phyloP scores from a whole-genome alignment of 768 basidiomycete genomes.

The Amanita fuliginea region DNA sequence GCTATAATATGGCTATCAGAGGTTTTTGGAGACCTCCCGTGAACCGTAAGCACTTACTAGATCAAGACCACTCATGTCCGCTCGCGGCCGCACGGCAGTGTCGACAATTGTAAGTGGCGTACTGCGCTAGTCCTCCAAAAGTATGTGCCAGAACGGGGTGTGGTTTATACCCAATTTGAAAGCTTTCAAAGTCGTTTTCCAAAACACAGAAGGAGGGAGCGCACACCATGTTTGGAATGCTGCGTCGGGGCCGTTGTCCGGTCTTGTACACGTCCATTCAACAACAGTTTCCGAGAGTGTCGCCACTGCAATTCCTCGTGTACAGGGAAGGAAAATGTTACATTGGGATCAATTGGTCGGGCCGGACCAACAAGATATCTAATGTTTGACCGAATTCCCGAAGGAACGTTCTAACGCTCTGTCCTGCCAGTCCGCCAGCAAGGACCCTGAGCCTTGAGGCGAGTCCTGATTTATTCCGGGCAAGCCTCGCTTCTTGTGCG shows the following conservation, averaged over 20 bases:
- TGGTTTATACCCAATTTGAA: background rate
- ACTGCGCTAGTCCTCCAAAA: background rate
- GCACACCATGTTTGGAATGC: background rate
- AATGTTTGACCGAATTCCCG: background rate
- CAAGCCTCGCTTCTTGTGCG: background rate
- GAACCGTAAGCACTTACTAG: background rate
- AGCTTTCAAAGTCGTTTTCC: background rate
- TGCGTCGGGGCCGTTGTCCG: background rate
- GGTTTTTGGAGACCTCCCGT: background rate
- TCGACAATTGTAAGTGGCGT: background rate
- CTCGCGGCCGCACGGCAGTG: background rate
- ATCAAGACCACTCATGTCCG: background rate
- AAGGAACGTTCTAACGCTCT: background rate
- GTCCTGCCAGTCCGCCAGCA: background rate
- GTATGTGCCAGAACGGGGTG: background rate
- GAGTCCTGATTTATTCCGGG: background rate
- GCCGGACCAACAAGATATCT: background rate
- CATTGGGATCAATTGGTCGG: background rate
- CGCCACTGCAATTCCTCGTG: background rate
- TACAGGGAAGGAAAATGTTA: background rate
- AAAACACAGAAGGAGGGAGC: background rate
- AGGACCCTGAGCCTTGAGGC: background rate
- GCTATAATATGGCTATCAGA: background rate
- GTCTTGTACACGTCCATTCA: background rate
- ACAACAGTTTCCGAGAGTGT: background rate